phyloP scores from a whole-genome alignment of 305 asterid genomes.

The Stenogyne calaminthoides region DNA sequence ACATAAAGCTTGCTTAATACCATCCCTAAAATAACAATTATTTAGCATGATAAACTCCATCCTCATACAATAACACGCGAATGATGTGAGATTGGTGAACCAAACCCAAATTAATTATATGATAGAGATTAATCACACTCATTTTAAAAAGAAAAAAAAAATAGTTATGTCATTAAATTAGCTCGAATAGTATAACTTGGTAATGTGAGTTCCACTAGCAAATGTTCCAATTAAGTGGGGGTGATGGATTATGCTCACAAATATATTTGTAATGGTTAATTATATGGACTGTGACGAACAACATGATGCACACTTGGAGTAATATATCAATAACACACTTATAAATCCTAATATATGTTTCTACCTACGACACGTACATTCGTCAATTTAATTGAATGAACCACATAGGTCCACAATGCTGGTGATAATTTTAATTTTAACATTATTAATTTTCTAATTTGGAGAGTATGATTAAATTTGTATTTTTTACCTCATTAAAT shows the following conservation, averaged over 20 bases:
- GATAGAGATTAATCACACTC: too few species aligned
- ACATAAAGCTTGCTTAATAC: too few species aligned
- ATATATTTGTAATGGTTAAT: conserved; percentile 9
- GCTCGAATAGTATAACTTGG: background rate
- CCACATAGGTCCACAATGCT: background rate
- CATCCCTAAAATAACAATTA: too few species aligned
- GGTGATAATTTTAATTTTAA: too few species aligned
- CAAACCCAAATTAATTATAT: too few species aligned
- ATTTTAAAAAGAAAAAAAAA: too few species aligned
- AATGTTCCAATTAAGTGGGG: conserved; percentile 15
- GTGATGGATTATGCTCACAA: background rate
- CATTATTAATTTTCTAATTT: background rate
- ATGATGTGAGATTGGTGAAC: background rate
- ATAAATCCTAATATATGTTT: background rate
- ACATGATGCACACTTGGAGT: conserved; percentile 29
- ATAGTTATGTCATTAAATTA: background rate
- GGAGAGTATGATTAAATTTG: too few species aligned
- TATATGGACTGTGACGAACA: conserved; percentile 40
- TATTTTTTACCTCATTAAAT: too few species aligned
- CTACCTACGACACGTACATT: background rate
- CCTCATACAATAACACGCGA: background rate
- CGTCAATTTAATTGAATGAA: background rate
- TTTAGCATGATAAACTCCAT: background rate
- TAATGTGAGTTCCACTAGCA: conserved; percentile 31
- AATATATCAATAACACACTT: background rate